Evolutionary conservation across 2,329 filamentous ascomycete genomes (phyloP).

Genomic region (Cladosporium sphaerospermum): DNA sequence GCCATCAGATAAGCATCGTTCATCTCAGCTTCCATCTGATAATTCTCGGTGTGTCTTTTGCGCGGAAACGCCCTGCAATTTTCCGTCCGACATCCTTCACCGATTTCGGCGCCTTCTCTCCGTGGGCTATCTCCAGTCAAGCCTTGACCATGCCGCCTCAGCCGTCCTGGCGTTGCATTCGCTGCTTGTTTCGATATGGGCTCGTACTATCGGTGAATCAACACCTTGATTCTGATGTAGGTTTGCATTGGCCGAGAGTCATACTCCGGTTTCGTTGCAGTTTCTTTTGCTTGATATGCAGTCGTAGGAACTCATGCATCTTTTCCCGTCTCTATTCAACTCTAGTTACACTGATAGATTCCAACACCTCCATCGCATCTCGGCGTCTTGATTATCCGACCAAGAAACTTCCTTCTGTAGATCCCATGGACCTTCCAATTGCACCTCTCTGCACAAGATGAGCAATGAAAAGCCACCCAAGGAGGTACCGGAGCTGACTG

Average conservation of each 20-base stretch:
- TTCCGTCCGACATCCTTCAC: neutral
- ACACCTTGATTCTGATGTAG: neutral
- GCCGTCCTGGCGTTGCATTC: conserved; percentile 4
- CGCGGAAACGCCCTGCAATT: neutral
- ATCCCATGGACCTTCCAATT: neutral
- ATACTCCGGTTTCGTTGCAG: conserved; percentile 1
- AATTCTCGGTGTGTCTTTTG: too few species aligned
- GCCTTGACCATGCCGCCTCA: neutral
- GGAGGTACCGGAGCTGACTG: conserved; percentile 6
- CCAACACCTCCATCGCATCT: neutral
- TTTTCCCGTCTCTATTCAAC: too few species aligned
- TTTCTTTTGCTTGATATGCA: neutral
- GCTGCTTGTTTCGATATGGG: neutral
- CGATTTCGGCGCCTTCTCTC: conserved; percentile 8
- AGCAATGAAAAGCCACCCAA: conserved; percentile 8
- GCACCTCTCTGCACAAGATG: neutral
- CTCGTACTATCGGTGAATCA: neutral
- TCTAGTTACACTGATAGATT: too few species aligned
- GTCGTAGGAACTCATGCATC: too few species aligned
- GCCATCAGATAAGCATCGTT: neutral
- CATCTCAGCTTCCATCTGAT: too few species aligned
- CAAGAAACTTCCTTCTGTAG: too few species aligned
- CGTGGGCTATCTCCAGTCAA: conserved; percentile 4
- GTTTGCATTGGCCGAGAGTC: conserved; percentile 2
- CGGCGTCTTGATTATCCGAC: too few species aligned